Evolutionary conservation across 108 stramenopile species (phyloP), one percentile per base, ranked within the genome.

Genomic region (Poteriospumella lacustris): DNA sequence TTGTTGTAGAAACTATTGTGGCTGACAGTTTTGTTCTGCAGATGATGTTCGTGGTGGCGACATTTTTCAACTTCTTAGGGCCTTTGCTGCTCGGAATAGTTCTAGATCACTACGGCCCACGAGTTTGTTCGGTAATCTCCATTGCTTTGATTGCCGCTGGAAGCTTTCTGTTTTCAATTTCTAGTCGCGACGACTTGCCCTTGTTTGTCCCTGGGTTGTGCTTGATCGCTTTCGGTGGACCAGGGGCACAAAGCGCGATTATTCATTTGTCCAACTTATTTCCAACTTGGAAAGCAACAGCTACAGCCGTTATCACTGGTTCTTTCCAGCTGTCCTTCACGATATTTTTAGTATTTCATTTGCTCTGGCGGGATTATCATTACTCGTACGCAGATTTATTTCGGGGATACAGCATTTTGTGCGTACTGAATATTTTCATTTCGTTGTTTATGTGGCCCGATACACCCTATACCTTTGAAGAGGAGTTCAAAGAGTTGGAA

Each of bases 271-370:
- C 52, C n/a, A 76, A 80, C 42, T 36, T 80, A 19, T 62, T 39
- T 19, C 80, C 80, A 34, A 39, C 56, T 9, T 3, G 59, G 31
- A 39, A 39, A 24, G 41, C 70, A 0, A 60, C 70, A 5, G 42
- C 76, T 28, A 80, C 80, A 2, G 42, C 58, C 34, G 28, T 67
- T 29, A 67, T 78, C 2, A 78, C 77, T 34, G 77, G 77, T 1
- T 58, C 80, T 31, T 80, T 80, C 33, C 41, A 58, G 43, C 80
- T 80, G 36, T 56, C 44, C 58, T 80, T 80, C 75, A 56, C 39
- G 31, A 40, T 80, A 1, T 80, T 76, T 59, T 58, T 76, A 39
- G 26, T 73, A 38, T 80, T 80, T 60, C 44, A 80, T 33, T 36
- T 29, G 75, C 0, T 80, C 24, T 76, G 80, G 75, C 3, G 9